Percentiles rank a stretch among this genome's conserved stretches.
Conservation (phyloP, 257 asterid genomes). For the Verbena officinalis region DNA sequence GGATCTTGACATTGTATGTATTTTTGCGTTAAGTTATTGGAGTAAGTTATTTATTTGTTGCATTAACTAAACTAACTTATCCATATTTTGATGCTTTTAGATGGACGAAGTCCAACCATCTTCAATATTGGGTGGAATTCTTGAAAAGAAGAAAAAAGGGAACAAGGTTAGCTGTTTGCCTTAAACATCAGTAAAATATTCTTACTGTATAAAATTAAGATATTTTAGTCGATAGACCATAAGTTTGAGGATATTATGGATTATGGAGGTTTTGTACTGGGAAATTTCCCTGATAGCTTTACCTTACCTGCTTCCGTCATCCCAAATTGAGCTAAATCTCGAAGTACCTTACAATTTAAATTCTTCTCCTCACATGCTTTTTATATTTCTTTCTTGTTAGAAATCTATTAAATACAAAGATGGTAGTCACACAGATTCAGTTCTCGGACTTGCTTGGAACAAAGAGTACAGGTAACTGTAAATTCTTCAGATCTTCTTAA, state of each 20-base stretch:
- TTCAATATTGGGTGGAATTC: constrained; percentile 69
- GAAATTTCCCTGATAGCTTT: constrained; percentile 10
- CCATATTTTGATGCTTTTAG: constrained; percentile 42
- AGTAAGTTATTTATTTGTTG: constrained; percentile 3
- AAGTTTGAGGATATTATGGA: constrained; percentile 2
- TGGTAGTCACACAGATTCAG: constrained; percentile 85
- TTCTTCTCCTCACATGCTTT: constrained; percentile 15
- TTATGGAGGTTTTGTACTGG: not conserved
- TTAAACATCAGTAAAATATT: not conserved
- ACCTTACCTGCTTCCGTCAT: not conserved
- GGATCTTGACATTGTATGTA: constrained; percentile 91
- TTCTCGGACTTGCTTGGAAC: constrained; percentile 98
- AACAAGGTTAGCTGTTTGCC: constrained; percentile 59
- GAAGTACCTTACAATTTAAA: not conserved
- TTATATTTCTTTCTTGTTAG: constrained; percentile 37
- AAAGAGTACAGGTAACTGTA: constrained; percentile 69
- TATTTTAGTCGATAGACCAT: not conserved
- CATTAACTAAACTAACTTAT: constrained; percentile 27
- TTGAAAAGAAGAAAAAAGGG: constrained; percentile 72
- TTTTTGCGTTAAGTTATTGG: constrained; percentile 6
- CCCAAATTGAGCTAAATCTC: not conserved
- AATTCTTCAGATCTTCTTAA: not conserved
- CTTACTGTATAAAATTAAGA: not conserved
- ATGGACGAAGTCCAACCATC: constrained; percentile 92
- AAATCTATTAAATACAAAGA: constrained; percentile 72